Percentiles rank a stretch among this genome's conserved stretches.
Evolutionary conservation across 441 rosid species (phyloP).

Genomic region (Adansonia madagascariensis): DNA sequence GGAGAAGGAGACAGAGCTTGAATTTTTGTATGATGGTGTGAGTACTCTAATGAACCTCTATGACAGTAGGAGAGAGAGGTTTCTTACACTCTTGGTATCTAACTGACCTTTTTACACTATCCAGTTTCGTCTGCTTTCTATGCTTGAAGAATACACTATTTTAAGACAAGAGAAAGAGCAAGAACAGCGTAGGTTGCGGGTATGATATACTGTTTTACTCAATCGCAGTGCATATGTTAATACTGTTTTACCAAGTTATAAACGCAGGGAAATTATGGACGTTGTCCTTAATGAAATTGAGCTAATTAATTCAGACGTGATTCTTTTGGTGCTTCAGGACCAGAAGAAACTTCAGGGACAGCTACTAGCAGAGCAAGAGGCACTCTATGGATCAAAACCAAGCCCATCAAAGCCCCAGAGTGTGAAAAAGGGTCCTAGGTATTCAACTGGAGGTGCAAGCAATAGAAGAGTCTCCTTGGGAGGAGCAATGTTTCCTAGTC

Average conservation of each 20-base stretch:
- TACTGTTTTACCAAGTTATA: not conserved
- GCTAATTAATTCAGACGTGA: constrained; percentile 52
- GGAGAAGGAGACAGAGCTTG: constrained; percentile 86
- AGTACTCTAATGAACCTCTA: constrained; percentile 33
- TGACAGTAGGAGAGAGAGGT: not conserved
- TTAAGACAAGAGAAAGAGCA: constrained; percentile 88
- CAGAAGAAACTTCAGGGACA: constrained; percentile 92
- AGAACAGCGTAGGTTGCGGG: constrained; percentile 88
- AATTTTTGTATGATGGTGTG: constrained; percentile 92
- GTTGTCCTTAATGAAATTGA: constrained; percentile 14
- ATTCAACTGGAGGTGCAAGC: constrained; percentile 64
- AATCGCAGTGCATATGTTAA: not conserved
- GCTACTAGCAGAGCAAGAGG: constrained; percentile 84
- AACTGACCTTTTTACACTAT: constrained; percentile 25
- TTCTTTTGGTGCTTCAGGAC: constrained; percentile 52
- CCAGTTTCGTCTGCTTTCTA: constrained; percentile 78
- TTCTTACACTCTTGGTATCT: not conserved
- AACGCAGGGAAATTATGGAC: not conserved
- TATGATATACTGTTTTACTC: constrained; percentile 32
- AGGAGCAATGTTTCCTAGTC: constrained; percentile 60
- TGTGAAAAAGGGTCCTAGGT: constrained; percentile 65
- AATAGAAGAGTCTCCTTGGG: constrained; percentile 65
- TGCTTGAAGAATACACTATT: constrained; percentile 85
- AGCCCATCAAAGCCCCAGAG: constrained; percentile 69
- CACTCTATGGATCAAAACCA: constrained; percentile 74